Evolutionary conservation across 192 early-diverging fungal species (phyloP), one percentile per base, ranked within the genome.

Genomic region (Gonapodya prolifera): DNA sequence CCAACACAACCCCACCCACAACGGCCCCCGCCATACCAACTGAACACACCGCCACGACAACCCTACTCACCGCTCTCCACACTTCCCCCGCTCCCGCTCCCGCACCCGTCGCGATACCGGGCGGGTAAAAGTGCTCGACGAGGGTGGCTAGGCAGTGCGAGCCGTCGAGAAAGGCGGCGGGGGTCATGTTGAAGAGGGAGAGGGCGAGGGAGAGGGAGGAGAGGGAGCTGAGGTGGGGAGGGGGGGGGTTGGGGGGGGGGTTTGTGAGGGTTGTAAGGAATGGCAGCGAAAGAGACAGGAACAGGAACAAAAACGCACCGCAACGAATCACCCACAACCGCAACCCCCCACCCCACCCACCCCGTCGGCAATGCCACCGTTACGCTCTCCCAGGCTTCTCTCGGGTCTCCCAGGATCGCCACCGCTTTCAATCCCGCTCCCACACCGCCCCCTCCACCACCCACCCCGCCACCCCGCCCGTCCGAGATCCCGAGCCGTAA

Each of bases 401-500:
- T 18, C 71, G 71, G 71, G 71, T 73, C 71, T 32, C 71, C 71
- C 71, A 73, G 31, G 18, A 73, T 13, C 16, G 32, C 32, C 71
- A 73, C 16, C 31, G 2, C 71, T 73, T 29, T n/a, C 13, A 69
- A n/a, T 69, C 13, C 45, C 45, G 45, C 45, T 16, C 45, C 45
- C n/a, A 16, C 13, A n/a, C 45, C 13, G 45, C 45, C 13, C 13
- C 13, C 45, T 69, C n/a, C 45, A n/a, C 45, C 13, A 16, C n/a
- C 45, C 8, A 8, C 31, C 16, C 71, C 28, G 32, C 18, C 18
- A 32, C 28, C 16, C 29, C 32, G 29, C 29, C 23, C 45, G 45
- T 23, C 71, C 31, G 2, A 13, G 71, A 73, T 29, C 16, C 71
- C 18, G 8, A 73, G 71, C 8, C 71, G 2, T 8, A 73, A 30